These are phyloP conservation scores for Salix purpurea DNA, from an alignment of 345 rosid species.

Conservation along the genomic window DNA sequence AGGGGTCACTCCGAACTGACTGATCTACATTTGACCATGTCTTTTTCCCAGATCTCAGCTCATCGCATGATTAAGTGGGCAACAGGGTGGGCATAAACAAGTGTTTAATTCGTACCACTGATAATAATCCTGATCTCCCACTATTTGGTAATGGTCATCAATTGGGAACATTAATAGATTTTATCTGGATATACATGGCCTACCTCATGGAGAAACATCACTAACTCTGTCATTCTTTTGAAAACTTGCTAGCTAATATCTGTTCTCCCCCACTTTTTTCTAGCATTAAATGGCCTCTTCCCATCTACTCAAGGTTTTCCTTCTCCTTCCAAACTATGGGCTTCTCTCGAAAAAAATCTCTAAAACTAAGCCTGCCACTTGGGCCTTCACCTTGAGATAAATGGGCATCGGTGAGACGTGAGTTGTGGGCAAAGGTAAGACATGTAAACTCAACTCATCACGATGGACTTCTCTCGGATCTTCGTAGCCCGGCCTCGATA, in stretches of 20 bases:
- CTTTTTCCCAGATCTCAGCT: neutral
- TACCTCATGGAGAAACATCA: constrained; percentile 3
- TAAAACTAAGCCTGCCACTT: neutral
- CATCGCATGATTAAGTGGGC: neutral
- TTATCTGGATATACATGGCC: constrained; percentile 20
- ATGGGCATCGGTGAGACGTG: neutral
- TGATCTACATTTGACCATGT: neutral
- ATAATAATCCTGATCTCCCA: neutral
- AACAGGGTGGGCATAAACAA: neutral
- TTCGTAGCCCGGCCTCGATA: neutral
- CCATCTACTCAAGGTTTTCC: neutral
- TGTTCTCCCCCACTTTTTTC: neutral
- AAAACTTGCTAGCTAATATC: neutral
- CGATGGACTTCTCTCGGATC: neutral
- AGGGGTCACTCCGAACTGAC: neutral
- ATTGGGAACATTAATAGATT: constrained; percentile 17
- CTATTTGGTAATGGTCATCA: constrained; percentile 14
- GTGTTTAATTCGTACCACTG: neutral
- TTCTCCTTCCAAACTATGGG: neutral
- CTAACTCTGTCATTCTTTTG: neutral
- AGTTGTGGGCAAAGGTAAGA: too few relatives aligned
- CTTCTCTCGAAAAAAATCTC: neutral
- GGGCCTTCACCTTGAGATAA: neutral
- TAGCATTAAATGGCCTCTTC: neutral
- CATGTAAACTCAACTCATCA: neutral